phyloP scores from a whole-genome alignment of 768 basidiomycete genomes.

The Boletus edulis region DNA sequence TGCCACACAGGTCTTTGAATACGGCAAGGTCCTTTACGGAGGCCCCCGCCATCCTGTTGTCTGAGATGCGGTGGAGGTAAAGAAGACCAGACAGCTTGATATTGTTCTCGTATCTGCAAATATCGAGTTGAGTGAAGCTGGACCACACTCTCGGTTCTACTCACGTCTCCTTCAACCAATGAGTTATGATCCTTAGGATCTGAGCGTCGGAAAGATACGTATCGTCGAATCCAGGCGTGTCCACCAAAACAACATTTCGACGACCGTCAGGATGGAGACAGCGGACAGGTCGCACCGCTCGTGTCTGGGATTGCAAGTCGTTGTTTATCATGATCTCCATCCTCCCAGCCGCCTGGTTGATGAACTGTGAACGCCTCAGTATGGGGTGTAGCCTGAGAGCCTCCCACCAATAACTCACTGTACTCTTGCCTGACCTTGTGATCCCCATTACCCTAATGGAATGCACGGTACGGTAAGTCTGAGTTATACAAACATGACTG shows the following conservation, averaged over 20 bases:
- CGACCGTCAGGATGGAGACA: slow-evolving; percentile 15
- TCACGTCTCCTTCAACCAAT: too few species aligned
- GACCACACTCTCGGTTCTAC: background rate
- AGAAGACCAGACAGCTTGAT: too few species aligned
- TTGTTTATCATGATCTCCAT: background rate
- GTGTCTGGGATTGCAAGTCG: slow-evolving; percentile 8
- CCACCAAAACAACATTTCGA: slow-evolving; percentile 13
- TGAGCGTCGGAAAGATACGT: too few species aligned
- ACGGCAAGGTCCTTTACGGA: too few species aligned
- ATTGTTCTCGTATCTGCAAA: background rate
- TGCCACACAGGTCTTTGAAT: too few species aligned
- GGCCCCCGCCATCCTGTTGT: slow-evolving; percentile 1
- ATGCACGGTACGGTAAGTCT: too few species aligned
- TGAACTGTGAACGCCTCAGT: slow-evolving; percentile 8
- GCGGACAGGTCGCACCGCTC: slow-evolving; percentile 1
- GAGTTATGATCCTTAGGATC: too few species aligned
- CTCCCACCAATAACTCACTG: too few species aligned
- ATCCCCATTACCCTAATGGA: slow-evolving; percentile 12
- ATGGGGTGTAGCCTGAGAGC: background rate
- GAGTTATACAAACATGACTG: too few species aligned
- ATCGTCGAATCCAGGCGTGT: slow-evolving; percentile 14
- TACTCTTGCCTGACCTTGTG: slow-evolving; percentile 6
- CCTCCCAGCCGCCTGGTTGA: slow-evolving; percentile 5
- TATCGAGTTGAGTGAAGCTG: background rate
- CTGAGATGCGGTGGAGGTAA: too few species aligned